Conservation (phyloP, 2,329 filamentous ascomycete genomes). For the Xylaria sp. region DNA sequence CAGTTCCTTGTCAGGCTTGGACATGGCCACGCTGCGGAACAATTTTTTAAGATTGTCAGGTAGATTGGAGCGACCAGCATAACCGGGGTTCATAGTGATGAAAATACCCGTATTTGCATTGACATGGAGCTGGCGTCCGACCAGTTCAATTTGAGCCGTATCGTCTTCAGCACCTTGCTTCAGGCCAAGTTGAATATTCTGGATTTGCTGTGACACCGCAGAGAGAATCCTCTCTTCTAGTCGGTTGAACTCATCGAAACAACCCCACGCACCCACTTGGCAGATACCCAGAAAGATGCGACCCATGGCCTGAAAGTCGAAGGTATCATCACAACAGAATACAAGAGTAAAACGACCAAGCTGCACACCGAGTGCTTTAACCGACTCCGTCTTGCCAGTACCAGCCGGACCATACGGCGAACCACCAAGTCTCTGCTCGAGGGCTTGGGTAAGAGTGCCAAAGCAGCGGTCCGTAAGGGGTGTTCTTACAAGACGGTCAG, state of each 20-base stretch:
- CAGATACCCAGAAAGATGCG: slow-evolving; percentile 99
- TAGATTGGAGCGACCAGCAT: slow-evolving; percentile 96
- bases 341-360: slow-evolving; percentile 97
- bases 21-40: slow-evolving; percentile 99
- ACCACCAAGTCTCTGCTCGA: slow-evolving; percentile 93
- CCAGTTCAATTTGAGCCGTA: slow-evolving; percentile 90
- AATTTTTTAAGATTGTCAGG: slow-evolving; percentile 99
- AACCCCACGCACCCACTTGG: slow-evolving; percentile 98
- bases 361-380: slow-evolving; percentile 96
- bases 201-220: slow-evolving; percentile 97
- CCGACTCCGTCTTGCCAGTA: slow-evolving; percentile 98
- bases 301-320: slow-evolving; percentile 99
- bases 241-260: slow-evolving; percentile 99
- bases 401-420: slow-evolving; percentile 97
- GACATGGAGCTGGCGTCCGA: slow-evolving; percentile 89
- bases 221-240: slow-evolving; percentile 97
- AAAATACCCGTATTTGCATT: slow-evolving; percentile 97
- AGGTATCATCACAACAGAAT: slow-evolving; percentile 99
- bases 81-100: slow-evolving; percentile 99
- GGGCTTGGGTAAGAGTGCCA: slow-evolving; percentile 93
- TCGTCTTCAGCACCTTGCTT: slow-evolving; percentile 85
- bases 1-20: slow-evolving; percentile 98
- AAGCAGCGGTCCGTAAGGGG: slow-evolving; percentile 98
- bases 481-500: slow-evolving; percentile 94
- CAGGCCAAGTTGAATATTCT: slow-evolving; percentile 97